Base-by-base conservation (phyloP, 2,329 filamentous ascomycete genomes). In the Phoma sp. region DNA sequence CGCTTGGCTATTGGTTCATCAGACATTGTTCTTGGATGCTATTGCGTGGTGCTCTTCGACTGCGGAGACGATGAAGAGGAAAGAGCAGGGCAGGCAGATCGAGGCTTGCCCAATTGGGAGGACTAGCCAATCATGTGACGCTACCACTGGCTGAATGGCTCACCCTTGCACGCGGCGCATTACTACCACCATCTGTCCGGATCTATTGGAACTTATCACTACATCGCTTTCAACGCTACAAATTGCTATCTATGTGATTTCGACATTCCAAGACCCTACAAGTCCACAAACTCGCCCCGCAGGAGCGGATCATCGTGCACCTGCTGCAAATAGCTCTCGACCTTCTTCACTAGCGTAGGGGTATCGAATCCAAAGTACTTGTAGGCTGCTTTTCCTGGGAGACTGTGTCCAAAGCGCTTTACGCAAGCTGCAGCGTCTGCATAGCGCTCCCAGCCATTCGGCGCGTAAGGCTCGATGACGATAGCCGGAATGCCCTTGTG, bases 401-500 rank as follows among this genome's bases (percentile, higher is more conserved):
- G 65, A 13, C 78, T 82, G 63, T 86, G 82, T 0, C 83, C 83
- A 58, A 86, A 86, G 0, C 75, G 73, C 39, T 77, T 76, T 78
- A 86, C 81, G 42, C 76, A 81, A 54, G 77, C 77, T 1, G 80
- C 82, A 0, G 83, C 84, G 66, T 85, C 80, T 0, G 83, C 83
- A 61, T 86, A 86, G 18, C 83, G 69, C 71, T 86, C 84, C 83
- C 84, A 86, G 0, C 83, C 82, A 54, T 82, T 81, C 1, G 79
- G 75, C 1, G 80, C 78, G 64, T 84, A 86, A 0, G 84, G 82
- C 69, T 88, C 86, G 38, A 88, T 82, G 4, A 86, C 81, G 13
- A 88, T 81, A 1, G 77, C 71, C 0, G 82, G 81, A 2, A 78
- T 73, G 10, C 63, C 58, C 1, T 55, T 60, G 60, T 77, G 73